Conservation (phyloP, 768 basidiomycete genomes). For the Tylopilus vinaceipallidus region DNA sequence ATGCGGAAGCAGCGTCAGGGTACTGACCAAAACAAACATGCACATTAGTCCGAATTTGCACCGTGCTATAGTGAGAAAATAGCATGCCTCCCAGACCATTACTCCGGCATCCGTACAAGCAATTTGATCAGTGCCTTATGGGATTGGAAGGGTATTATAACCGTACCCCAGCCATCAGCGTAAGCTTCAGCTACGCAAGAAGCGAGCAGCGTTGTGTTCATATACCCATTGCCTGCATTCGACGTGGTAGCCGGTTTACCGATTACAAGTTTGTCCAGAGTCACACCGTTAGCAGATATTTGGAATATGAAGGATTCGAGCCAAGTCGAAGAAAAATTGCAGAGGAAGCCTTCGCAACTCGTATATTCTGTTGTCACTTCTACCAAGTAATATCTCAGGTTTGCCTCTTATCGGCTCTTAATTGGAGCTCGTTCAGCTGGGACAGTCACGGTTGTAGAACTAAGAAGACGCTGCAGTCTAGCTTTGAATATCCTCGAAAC, state of each 20-base stretch:
- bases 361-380: slow-evolving; percentile 39
- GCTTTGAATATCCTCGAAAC: background rate
- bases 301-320: slow-evolving; percentile 44
- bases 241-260: slow-evolving; percentile 59
- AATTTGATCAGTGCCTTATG: too few relatives aligned
- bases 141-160: too few relatives aligned
- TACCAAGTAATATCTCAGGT: background rate
- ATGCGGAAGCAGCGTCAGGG: too few relatives aligned
- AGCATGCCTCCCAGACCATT: too few relatives aligned
- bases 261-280: slow-evolving; percentile 65
- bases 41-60: too few relatives aligned
- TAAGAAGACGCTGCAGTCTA: background rate
- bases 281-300: slow-evolving; percentile 53
- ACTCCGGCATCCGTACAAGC: too few relatives aligned
- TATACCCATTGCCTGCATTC: slow-evolving; percentile 55
- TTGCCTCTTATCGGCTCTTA: too few relatives aligned
- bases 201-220: slow-evolving; percentile 53
- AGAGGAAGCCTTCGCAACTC: slow-evolving; percentile 38
- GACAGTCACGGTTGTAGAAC: slow-evolving; percentile 18
- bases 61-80: too few relatives aligned
- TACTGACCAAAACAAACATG: too few relatives aligned
- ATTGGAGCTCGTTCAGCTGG: background rate
- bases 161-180: too few relatives aligned
- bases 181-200: too few relatives aligned
- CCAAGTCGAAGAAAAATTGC: slow-evolving; percentile 36